Percentiles rank a stretch among this genome's conserved stretches.
phyloP scores from a whole-genome alignment of 305 asterid species.

The Coffea humblotiana region DNA sequence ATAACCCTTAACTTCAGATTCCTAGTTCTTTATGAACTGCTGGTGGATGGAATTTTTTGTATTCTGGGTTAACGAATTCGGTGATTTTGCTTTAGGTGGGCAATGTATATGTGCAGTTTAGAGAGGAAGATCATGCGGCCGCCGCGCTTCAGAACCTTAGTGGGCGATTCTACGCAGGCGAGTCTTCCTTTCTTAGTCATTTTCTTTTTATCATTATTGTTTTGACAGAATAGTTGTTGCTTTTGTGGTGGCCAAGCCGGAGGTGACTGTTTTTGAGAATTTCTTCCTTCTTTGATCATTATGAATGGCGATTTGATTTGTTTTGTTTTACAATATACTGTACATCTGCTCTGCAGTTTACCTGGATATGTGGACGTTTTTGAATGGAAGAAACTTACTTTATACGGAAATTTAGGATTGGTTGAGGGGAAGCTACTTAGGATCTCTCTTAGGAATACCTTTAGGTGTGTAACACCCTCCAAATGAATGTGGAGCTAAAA shows the following conservation, averaged over 20 bases:
- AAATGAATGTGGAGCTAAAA: neutral
- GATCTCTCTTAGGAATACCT: neutral
- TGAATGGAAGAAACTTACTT: neutral
- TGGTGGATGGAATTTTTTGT: no score
- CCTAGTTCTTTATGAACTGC: no score
- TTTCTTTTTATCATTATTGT: neutral
- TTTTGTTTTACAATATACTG: no score
- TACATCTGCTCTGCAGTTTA: no score
- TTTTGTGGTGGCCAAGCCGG: neutral
- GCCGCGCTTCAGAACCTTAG: constrained; percentile 37
- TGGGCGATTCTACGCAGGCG: constrained; percentile 40
- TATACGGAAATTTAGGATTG: neutral
- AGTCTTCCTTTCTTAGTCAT: neutral
- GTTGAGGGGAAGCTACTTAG: neutral
- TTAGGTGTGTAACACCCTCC: neutral
- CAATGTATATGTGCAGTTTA: constrained; percentile 38
- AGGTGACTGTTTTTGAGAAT: neutral
- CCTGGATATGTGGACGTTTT: neutral
- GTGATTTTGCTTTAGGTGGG: constrained; percentile 28
- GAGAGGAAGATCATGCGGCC: constrained; percentile 44
- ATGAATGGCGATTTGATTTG: neutral
- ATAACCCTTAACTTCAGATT: no score
- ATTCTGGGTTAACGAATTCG: neutral
- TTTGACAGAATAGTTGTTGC: neutral
- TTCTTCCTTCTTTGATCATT: neutral